Conservation (phyloP, 2,329 filamentous ascomycete genomes). For the Colletotrichum cereale region DNA sequence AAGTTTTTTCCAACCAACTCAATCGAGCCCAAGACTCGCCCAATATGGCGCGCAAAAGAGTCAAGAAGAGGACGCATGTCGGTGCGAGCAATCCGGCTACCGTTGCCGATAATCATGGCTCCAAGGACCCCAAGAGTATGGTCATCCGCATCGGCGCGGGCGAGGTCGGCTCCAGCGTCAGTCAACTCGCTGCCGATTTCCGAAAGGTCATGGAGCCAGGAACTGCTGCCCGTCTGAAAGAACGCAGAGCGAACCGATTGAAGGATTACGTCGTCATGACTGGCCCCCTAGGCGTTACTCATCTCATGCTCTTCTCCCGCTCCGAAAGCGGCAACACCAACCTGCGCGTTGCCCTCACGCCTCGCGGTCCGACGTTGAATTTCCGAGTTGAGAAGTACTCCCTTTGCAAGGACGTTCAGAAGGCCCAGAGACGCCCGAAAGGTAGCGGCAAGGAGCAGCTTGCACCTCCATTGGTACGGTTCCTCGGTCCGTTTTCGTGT, state of each 20-base stretch:
- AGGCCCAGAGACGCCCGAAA: conserved; percentile 84
- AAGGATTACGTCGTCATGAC: conserved; percentile 97
- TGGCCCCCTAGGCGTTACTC: conserved; percentile 91
- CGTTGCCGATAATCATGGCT: conserved; percentile 68
- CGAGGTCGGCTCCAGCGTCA: conserved; percentile 91
- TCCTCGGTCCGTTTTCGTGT: neutral
- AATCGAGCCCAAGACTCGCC: conserved; percentile 29
- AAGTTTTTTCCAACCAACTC: conserved; percentile 22
- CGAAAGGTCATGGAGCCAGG: conserved; percentile 95
- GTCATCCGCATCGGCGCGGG: conserved; percentile 96
- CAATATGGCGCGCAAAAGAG: conserved; percentile 82
- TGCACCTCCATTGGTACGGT: conserved; percentile 81
- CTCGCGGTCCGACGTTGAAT: conserved; percentile 91
- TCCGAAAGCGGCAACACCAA: conserved; percentile 94
- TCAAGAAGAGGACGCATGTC: conserved; percentile 90
- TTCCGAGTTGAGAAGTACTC: conserved; percentile 97
- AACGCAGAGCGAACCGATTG: conserved; percentile 87
- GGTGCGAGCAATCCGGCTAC: conserved; percentile 71
- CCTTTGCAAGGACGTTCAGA: conserved; percentile 89
- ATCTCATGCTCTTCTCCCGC: conserved; percentile 92
- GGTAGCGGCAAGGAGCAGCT: conserved; percentile 88
- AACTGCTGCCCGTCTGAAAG: conserved; percentile 89
- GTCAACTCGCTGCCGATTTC: conserved; percentile 91
- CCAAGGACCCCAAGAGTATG: conserved; percentile 91
- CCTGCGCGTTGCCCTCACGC: conserved; percentile 86